Evolutionary conservation across 495 filamentous ascomycete species (phyloP).

Genomic region (Talaromyces borbonicus): DNA sequence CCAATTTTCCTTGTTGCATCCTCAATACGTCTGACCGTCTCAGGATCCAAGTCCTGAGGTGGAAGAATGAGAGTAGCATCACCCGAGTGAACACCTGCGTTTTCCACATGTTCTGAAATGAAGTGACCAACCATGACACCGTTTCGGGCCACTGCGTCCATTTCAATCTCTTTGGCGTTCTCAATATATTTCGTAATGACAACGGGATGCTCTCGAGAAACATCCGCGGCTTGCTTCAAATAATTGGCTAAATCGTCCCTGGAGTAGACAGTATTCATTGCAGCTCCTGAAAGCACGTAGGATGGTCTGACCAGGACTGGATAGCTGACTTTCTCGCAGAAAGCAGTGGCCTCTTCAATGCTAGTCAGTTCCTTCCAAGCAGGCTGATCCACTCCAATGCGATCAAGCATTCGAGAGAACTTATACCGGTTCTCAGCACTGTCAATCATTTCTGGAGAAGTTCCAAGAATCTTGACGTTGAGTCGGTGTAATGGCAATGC

Average conservation of each 20-base stretch:
- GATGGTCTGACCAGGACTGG: conserved; percentile 90
- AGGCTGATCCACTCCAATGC: conserved; percentile 90
- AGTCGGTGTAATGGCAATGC: conserved; percentile 78
- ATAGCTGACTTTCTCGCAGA: conserved; percentile 83
- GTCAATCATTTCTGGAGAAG: conserved; percentile 98
- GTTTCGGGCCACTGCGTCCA: conserved; percentile 84
- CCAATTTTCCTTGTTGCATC: conserved; percentile 95
- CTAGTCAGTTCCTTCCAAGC: conserved; percentile 96
- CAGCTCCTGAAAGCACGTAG: conserved; percentile 96
- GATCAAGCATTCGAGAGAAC: conserved; percentile 95
- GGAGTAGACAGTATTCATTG: conserved; percentile 98
- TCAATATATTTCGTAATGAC: conserved; percentile 99
- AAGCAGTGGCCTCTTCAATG: conserved; percentile 72
- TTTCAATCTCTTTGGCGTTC: conserved; percentile 93
- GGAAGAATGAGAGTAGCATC: conserved; percentile 95
- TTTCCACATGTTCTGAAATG: conserved; percentile 94
- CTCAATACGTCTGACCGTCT: conserved; percentile 83
- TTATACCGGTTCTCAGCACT: conserved; percentile 97
- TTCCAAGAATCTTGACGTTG: conserved; percentile 87
- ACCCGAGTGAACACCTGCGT: conserved; percentile 95
- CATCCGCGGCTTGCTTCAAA: conserved; percentile 77
- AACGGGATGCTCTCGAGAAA: conserved; percentile 96
- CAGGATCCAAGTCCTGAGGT: conserved; percentile 83
- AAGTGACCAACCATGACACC: conserved; percentile 88
- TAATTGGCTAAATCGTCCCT: conserved; percentile 84